A percentile compares a stretch with the other conserved stretches of the same genome.
Conservation (phyloP, 768 basidiomycete genomes). For the Rhodotorula paludigena region DNA sequence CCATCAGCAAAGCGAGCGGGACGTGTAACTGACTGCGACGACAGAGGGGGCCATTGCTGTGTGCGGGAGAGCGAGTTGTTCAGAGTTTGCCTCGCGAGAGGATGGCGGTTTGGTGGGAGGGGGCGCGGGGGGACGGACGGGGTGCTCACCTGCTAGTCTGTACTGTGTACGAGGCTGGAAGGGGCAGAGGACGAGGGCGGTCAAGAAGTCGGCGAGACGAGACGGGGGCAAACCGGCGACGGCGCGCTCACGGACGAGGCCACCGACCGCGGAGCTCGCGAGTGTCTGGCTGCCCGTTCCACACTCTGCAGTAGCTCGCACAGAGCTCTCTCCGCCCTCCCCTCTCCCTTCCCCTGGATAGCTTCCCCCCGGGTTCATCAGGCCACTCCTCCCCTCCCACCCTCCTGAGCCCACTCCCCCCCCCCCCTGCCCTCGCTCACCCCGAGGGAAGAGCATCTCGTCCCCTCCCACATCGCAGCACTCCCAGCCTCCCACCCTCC, state of each 20-base stretch:
- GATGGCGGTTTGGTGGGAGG: neutral
- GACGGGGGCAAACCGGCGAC: too few species aligned
- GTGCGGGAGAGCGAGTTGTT: neutral
- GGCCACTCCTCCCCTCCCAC: neutral
- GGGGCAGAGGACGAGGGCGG: neutral
- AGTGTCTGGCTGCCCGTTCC: too few species aligned
- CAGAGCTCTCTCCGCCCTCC: slow-evolving; percentile 6
- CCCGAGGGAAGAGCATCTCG: slow-evolving; percentile 23
- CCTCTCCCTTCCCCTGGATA: slow-evolving; percentile 1
- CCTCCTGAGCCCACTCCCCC: neutral
- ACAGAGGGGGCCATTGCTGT: slow-evolving; percentile 36
- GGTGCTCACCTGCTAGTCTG: neutral
- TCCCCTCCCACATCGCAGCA: too few species aligned
- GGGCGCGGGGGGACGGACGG: neutral
- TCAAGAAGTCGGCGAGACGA: neutral
- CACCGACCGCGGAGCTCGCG: too few species aligned
- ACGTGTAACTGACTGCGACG: slow-evolving; percentile 25
- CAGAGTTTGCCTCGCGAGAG: neutral
- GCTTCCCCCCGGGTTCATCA: too few species aligned
- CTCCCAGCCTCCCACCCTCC: neutral
- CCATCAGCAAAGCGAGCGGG: slow-evolving; percentile 29
- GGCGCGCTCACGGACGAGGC: too few species aligned
- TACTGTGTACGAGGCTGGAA: neutral
- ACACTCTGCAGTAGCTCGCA: too few species aligned
- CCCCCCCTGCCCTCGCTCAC: slow-evolving; percentile 10